Evolutionary conservation across 345 rosid genomes (phyloP), one percentile per base, ranked within the genome.

Genomic region (Euphorbia pulcherrima): DNA sequence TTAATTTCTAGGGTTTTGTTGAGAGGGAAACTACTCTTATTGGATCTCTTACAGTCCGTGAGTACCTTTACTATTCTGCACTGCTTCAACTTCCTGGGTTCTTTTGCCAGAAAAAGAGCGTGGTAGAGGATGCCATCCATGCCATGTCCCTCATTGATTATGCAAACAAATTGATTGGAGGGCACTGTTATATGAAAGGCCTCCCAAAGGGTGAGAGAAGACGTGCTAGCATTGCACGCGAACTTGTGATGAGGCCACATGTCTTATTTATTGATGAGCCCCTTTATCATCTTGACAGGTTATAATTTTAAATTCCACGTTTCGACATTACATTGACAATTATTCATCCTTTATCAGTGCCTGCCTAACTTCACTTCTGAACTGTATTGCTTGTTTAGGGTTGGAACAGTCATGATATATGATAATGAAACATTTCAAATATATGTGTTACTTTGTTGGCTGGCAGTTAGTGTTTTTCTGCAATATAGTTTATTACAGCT

Each of bases 211-310:
- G 99, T 46, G 99, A 95, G 83, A 90, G 97, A 84, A 89, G 99
- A 81, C 97, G 97, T 67, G 85, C 87, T 62, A 85, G 90, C 71
- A 95, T 95, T 69, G 97, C 99, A n/a, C 87, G 96, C 70, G 99
- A 95, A 71, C 97, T 95, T 68, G 99, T 92, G 72, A 92, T 84
- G 96, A 86, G 98, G 78, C 97, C 97, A 0, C 98, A 80, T 74
- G 80, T 89, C 57, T 79, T 93, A 68, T 93, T 93, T 74, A 86
- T 93, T 16, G 98, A 93, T 41, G 99, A 95, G 80, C 97, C 99
- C 77, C 97, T 95, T 66, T 95, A 95, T 84, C 97, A 85, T 71
- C 96, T 95, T 57, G 97, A 92, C 82, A 94, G 99, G 99, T 83
- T 20, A 65, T 39, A 18, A 50, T 5, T 20, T 27, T 35, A 33